Percentiles rank a stretch among this genome's conserved stretches.
phyloP scores from a whole-genome alignment of 2,329 filamentous ascomycete species.

The Aureobasidium sp. region DNA sequence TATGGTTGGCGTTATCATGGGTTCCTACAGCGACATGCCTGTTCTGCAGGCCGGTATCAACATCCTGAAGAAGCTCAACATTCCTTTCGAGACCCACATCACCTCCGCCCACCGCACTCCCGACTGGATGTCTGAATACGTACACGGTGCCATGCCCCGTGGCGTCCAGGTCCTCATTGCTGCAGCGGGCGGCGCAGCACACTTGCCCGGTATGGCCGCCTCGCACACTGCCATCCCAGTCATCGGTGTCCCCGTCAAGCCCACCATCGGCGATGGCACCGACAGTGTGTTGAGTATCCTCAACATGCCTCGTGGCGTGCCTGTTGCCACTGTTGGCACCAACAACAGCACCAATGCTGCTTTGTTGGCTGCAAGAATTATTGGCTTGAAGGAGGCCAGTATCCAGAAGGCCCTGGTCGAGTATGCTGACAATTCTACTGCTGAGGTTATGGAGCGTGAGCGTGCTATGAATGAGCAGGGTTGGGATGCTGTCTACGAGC shows the following conservation, averaged over 20 bases:
- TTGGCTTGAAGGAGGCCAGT: conserved; percentile 43
- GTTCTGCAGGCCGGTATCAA: conserved; percentile 60
- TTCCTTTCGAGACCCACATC: conserved; percentile 66
- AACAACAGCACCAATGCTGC: conserved; percentile 43
- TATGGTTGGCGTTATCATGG: conserved; percentile 74
- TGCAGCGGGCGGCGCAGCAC: conserved; percentile 44
- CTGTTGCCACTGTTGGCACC: conserved; percentile 37
- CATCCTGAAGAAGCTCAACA: conserved; percentile 60
- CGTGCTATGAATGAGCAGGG: conserved; percentile 49
- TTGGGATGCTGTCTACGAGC: conserved; percentile 24
- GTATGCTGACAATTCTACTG: conserved; percentile 57
- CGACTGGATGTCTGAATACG: conserved; percentile 41
- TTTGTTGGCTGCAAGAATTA: conserved; percentile 39
- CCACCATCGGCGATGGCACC: conserved; percentile 43
- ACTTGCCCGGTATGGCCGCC: conserved; percentile 47
- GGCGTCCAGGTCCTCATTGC: conserved; percentile 43
- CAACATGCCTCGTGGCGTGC: conserved; percentile 45
- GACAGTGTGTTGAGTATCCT: conserved; percentile 46
- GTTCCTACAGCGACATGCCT: conserved; percentile 69
- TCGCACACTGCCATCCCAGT: conserved; percentile 45
- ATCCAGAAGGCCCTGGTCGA: conserved; percentile 52
- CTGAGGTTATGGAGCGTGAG: conserved; percentile 59
- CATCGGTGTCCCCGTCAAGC: conserved; percentile 46
- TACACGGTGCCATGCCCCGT: conserved; percentile 31
- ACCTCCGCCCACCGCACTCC: conserved; percentile 61